A percentile compares a stretch with the other conserved stretches of the same genome.
phyloP scores from a whole-genome alignment of 2,329 filamentous ascomycete species.

The Penicillium freii region DNA sequence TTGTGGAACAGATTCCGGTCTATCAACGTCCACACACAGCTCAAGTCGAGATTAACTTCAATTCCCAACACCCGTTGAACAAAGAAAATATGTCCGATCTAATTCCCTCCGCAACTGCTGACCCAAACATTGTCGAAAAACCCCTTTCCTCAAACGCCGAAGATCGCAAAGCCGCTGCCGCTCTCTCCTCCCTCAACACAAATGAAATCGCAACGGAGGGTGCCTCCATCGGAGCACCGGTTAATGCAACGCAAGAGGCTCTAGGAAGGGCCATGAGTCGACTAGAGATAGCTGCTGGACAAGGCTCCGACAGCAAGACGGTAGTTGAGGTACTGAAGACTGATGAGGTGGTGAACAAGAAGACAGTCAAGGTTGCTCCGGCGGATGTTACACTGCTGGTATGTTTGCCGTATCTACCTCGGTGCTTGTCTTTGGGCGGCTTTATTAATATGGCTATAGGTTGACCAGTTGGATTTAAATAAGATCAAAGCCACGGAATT shows the following conservation, averaged over 20 bases:
- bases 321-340: slow-evolving; percentile 30
- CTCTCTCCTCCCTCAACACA: slow-evolving; percentile 48
- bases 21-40: not conserved
- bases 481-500: slow-evolving; percentile 50
- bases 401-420: slow-evolving; percentile 18
- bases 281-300: slow-evolving; percentile 44
- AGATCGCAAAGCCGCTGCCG: slow-evolving; percentile 52
- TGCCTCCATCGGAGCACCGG: slow-evolving; percentile 30
- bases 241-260: slow-evolving; percentile 47
- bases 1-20: too few species aligned
- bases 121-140: slow-evolving; percentile 34
- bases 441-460: slow-evolving; percentile 19
- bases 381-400: slow-evolving; percentile 50
- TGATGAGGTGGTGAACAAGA: slow-evolving; percentile 37
- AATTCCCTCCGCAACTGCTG: slow-evolving; percentile 41
- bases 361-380: slow-evolving; percentile 45
- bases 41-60: not conserved
- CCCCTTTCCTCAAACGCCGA: slow-evolving; percentile 45
- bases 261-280: slow-evolving; percentile 51
- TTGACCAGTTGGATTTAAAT: slow-evolving; percentile 47
- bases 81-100: slow-evolving; percentile 43
- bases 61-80: not conserved
- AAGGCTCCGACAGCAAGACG: slow-evolving; percentile 22
- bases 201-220: slow-evolving; percentile 41
- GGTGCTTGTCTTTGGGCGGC: not conserved